Base-by-base conservation (phyloP, 192 early-diverging fungal species). In the Dimargaris verticillata region DNA sequence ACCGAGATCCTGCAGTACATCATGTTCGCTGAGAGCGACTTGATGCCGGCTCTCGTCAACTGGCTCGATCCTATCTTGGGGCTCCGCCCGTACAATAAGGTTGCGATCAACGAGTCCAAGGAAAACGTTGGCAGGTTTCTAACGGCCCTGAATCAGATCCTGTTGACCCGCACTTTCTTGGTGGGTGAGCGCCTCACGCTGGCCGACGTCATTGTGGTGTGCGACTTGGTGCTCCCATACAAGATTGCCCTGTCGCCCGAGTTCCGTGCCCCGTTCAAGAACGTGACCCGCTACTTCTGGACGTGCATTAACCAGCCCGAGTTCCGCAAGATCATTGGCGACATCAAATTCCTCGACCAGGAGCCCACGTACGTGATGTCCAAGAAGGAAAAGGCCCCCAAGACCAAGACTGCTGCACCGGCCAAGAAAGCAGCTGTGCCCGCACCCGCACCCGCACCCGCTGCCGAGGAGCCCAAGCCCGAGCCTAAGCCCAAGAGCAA, bases 171-270 rank as follows among this genome's bases (percentile, higher is more conserved):
- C 74, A 97, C 94, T 68, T 97, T 82, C 85, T 77, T 97, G 63
- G 91, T 95, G 61, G 94, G 90, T 62, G 94, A 97, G 77, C 77
- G 75, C 65, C 71, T 97, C 66, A 94, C 94, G 64, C 70, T 92
- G 29, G 94, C 94, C 60, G 94, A 97, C 73, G 84, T 95, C 66
- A 63, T 77, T 57, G 66, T 92, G 46, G 81, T 77, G 64, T 66
- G 74, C 55, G 14, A 25, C 44, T 25, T 92, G 53, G 61, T 64
- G 50, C 11, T 50, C 20, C 66, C 66, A 28, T 80, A 60, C 74
- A 78, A 73, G 68, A 9, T 63, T 47, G 72, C 86, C 53, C 81
- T 90, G 24, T 86, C 89, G 55, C 73, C 76, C 53, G 72, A 80
- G 20, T 89, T 90, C 84, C 89, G 92, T 69, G 82, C 83, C 67